Percentiles rank a stretch among this genome's conserved stretches.
Evolutionary conservation across 352 stramenopile species (phyloP).

Genomic region (Phytophthora cryptogea): DNA sequence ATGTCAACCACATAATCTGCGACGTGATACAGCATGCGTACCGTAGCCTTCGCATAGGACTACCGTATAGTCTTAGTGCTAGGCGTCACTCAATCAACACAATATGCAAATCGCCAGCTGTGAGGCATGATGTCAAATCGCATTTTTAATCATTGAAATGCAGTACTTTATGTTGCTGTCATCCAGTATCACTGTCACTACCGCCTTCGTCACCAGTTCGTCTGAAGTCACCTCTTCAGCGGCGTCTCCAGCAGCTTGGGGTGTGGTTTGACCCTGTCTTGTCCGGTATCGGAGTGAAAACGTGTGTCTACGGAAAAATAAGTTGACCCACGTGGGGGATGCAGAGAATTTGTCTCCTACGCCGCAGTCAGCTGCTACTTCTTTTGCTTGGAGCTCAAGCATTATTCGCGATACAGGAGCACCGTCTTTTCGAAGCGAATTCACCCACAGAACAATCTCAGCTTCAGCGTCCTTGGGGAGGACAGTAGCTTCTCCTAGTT

Average conservation of each 20-base stretch:
- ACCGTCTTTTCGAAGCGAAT: background rate
- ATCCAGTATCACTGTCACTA: background rate
- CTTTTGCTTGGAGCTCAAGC: background rate
- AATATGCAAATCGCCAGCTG: no score
- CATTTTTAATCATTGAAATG: no score
- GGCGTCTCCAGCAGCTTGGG: background rate
- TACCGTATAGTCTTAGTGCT: no score
- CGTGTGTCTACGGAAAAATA: background rate
- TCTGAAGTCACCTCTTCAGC: background rate
- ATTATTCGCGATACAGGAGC: background rate
- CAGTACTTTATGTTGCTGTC: no score
- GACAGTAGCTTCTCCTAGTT: background rate
- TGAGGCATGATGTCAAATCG: no score
- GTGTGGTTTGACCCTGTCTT: constrained; percentile 5
- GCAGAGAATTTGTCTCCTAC: background rate
- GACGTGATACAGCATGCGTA: no score
- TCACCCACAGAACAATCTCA: background rate
- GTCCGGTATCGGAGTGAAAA: constrained; percentile 1
- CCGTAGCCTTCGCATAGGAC: no score
- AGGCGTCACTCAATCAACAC: no score
- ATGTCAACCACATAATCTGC: no score
- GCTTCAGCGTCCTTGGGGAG: background rate
- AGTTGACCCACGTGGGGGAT: background rate
- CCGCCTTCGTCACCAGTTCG: background rate
- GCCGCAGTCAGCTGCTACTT: background rate